Evolutionary conservation across 805 yeast species (phyloP).

Genomic region (Geotrichum ghanense): DNA sequence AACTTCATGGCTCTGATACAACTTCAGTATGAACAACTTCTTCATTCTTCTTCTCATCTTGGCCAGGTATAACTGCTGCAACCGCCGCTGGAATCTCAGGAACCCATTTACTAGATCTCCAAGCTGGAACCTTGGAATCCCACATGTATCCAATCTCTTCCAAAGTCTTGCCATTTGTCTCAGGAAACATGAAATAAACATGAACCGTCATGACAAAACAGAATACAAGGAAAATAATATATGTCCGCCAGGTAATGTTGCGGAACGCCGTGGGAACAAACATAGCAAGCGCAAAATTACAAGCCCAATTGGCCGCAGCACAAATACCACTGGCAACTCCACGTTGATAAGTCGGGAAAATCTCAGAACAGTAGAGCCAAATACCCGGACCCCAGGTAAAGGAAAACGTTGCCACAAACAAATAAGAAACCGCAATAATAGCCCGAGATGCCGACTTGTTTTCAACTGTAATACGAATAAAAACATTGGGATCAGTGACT

Average conservation of each 20-base stretch:
- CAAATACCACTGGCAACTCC: slow-evolving; percentile 42
- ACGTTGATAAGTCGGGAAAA: slow-evolving; percentile 41
- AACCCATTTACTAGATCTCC: slow-evolving; percentile 80
- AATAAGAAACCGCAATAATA: slow-evolving; percentile 39
- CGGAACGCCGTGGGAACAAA: slow-evolving; percentile 40
- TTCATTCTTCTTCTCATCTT: no score
- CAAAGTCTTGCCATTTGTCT: slow-evolving; percentile 48
- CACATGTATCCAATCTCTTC: slow-evolving; percentile 45
- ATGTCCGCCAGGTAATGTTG: slow-evolving; percentile 42
- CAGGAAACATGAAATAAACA: slow-evolving; percentile 40
- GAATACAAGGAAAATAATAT: slow-evolving; percentile 46
- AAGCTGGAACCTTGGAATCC: slow-evolving; percentile 45
- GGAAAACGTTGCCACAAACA: slow-evolving; percentile 68
- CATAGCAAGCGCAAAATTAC: slow-evolving; percentile 48
- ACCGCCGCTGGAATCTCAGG: no score
- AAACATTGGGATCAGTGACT: slow-evolving; percentile 25
- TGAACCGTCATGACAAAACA: slow-evolving; percentile 37
- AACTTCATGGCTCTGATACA: no score
- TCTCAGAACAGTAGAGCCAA: slow-evolving; percentile 45
- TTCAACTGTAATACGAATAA: slow-evolving; percentile 21
- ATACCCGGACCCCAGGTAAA: slow-evolving; percentile 68
- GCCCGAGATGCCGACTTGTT: slow-evolving; percentile 30
- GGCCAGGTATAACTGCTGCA: no score
- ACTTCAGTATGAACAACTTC: no score
- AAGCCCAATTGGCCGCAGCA: slow-evolving; percentile 47